A percentile compares a stretch with the other conserved stretches of the same genome.
Conservation (phyloP, 768 basidiomycete genomes). For the Tremella yokohamensis region DNA sequence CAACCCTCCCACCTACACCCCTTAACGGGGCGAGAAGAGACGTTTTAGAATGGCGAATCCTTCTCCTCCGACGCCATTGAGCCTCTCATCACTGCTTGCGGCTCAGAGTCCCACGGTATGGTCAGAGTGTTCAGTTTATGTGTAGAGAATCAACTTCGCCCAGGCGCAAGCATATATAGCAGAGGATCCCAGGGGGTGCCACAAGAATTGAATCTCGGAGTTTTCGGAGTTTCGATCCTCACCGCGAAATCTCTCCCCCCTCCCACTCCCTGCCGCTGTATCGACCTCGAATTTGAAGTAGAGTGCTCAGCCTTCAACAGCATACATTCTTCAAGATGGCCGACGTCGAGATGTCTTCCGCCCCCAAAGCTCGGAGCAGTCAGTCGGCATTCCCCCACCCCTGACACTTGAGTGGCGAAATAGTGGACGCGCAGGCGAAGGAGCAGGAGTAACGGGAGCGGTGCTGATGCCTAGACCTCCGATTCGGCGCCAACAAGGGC, state of each 20-base stretch:
- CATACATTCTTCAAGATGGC: slow-evolving; percentile 35
- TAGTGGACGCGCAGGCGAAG: neutral
- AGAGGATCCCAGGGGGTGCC: neutral
- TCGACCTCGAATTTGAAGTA: neutral
- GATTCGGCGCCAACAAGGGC: slow-evolving; percentile 80
- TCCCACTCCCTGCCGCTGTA: neutral
- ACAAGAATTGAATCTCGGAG: neutral
- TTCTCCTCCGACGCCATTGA: neutral
- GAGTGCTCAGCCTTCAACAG: neutral
- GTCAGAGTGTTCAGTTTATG: neutral
- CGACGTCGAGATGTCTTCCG: slow-evolving; percentile 47
- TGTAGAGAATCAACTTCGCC: neutral
- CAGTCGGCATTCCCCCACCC: slow-evolving; percentile 18
- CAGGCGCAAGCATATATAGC: too few species aligned
- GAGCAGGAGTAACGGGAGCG: neutral
- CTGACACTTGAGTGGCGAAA: neutral
- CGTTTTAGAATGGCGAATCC: slow-evolving; percentile 3
- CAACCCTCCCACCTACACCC: neutral
- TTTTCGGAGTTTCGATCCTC: slow-evolving; percentile 2
- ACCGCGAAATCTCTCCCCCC: neutral
- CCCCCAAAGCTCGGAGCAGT: slow-evolving; percentile 41
- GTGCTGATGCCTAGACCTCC: slow-evolving; percentile 61
- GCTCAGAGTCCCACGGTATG: slow-evolving; percentile 4
- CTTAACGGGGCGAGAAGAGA: neutral
- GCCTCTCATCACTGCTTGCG: neutral